Percentiles rank a stretch among this genome's conserved stretches.
Conservation (phyloP, 495 filamentous ascomycete species). For the Physcia stellaris region DNA sequence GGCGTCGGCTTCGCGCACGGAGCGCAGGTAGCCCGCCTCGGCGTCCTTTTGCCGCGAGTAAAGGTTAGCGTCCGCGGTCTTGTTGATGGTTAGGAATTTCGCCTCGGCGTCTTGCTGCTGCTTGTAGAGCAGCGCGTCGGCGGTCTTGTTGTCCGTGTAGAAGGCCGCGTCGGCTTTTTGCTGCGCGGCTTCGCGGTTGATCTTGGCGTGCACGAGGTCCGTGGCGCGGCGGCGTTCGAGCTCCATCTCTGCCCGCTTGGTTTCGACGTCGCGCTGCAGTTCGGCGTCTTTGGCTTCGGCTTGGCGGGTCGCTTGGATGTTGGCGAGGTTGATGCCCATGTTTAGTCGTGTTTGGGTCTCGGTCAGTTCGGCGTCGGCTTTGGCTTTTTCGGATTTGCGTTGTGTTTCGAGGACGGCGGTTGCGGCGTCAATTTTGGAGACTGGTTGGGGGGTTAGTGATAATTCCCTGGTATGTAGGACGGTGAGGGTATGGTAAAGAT, state of each 20-base stretch:
- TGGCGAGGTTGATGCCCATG: constrained; percentile 55
- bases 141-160: constrained; percentile 28
- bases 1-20: constrained; percentile 49
- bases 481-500: too few relatives aligned
- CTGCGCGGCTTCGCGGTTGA: constrained; percentile 55
- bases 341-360: constrained; percentile 57
- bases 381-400: constrained; percentile 64
- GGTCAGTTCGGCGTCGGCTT: constrained; percentile 58
- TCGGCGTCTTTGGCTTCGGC: constrained; percentile 64
- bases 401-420: constrained; percentile 73
- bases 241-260: constrained; percentile 63
- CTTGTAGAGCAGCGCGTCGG: constrained; percentile 47
- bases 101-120: constrained; percentile 43
- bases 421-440: constrained; percentile 68
- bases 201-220: constrained; percentile 66
- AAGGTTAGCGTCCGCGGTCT: constrained; percentile 42
- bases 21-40: constrained; percentile 24
- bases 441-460: constrained; percentile 68
- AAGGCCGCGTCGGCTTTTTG: constrained; percentile 57
- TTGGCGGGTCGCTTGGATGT: constrained; percentile 54
- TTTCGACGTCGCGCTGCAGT: constrained; percentile 58
- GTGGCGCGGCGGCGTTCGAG: constrained; percentile 61
- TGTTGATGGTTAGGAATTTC: constrained; percentile 26
- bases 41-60: constrained; percentile 26
- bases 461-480: too few relatives aligned